Evolutionary conservation across 306 rosid genomes (phyloP), one percentile per base, ranked within the genome.

Genomic region (Potentilla sterilis): DNA sequence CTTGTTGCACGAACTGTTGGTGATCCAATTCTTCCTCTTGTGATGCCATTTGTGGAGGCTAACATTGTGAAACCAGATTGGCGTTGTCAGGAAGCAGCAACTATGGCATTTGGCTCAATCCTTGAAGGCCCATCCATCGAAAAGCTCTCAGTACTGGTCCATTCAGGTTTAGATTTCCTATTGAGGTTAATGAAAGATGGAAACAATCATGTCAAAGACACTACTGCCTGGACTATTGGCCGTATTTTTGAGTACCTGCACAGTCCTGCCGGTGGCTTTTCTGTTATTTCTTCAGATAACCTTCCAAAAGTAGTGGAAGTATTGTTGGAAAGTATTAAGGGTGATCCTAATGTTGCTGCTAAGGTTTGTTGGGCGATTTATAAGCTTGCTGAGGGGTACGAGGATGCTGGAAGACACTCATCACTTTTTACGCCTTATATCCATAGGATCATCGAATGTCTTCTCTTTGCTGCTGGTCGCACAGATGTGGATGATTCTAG

Each of bases 171-270:
- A 15, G 82, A 82, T 65, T 82, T 74, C 48, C 37, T 82, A 61
- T 71, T 81, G 10, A 73, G 41, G 41, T 77, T 77, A 47, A 77
- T 73, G 81, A 81, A 73, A 19, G 79, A 81, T 68, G 81, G 73
- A 58, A 81, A 81, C 69, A 77, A 73, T 71, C 79, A 81, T 24
- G 85, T 81, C 61, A 81, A 74, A 42, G 85, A 81, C 67, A 81
- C 85, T 18, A 81, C 85, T 77, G 85, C 85, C 1, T 81, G 85
- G 85, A 81, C 85, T 19, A 81, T 81, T 6, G 19, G 85, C 44
- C 81, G 85, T 41, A 78, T 82, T 18, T 82, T 82, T 12, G 82
- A 82, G 82, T 73, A 78, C 40, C 70, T 82, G 43, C 85, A 82
- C 48, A 15, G 77, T 74, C 82, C 85, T 57, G 82, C 73, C 34